Evolutionary conservation across 306 rosid genomes (phyloP), one percentile per base, ranked within the genome.

Genomic region (Canavalia gladiata): DNA sequence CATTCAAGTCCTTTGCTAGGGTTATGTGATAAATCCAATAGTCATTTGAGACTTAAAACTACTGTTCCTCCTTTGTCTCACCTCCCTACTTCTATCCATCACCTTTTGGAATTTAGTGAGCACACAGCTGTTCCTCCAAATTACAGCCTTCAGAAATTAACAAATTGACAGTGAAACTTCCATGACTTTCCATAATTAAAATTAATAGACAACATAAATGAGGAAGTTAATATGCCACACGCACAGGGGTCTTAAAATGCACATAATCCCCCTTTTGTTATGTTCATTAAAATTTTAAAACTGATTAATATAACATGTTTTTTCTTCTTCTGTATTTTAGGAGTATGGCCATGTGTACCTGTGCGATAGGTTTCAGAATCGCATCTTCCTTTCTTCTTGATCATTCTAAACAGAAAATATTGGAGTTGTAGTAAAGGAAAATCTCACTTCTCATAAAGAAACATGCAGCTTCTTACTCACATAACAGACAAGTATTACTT

Each of bases 11-110:
- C 31, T 51, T 54, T 81, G 47, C 43, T 30, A 18, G 57, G 39
- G 47, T 51, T 57, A 72, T 60, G 39, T 29, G 39, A 50, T 30
- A 54, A 52, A 42, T 57, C 43, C 42, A 65, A 54, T 35, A 50
- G 51, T 63, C 49, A 34, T 63, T 35, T 2, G 2, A 50, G 39
- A 47, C 49, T 76, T 6, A 62, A 5, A 52, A 42, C n/a, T 12
- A 39, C 7, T 72, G 41, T 13, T 50, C 65, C 68, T 71, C 73
- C 83, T 49, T 50, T 34, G 84, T 39, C 13, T 66, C 18, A 66
- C 75, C 39, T 65, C 39, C 65, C 65, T 12, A 78, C 68, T 78
- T 68, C 56, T 37, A 7, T 18, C 41, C 64, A 78, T 67, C 56
- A 78, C 50, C 45, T 11, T 11, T 55, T 8, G 30, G 13, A 54